Evolutionary conservation across 1,284 basidiomycete genomes (phyloP).

Genomic region (Cryptococcus floricola): DNA sequence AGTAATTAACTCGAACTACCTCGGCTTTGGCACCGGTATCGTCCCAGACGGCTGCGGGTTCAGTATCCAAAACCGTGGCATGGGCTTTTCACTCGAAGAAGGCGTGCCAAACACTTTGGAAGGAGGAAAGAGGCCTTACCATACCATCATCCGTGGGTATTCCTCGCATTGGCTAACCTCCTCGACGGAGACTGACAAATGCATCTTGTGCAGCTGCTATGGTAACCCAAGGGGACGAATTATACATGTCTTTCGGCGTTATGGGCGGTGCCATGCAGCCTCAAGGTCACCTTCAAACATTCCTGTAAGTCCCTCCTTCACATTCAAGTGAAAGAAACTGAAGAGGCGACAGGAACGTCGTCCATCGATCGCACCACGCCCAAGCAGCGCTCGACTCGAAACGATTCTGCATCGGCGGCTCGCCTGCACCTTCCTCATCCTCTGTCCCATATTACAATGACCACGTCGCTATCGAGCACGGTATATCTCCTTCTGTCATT

Average conservation of each 20-base stretch:
- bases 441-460: conserved; percentile 58
- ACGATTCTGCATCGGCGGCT: conserved; percentile 84
- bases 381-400: conserved; percentile 85
- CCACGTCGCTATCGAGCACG: conserved; percentile 82
- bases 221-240: conserved; percentile 70
- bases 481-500: conserved; percentile 61
- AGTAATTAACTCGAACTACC: conserved; percentile 62
- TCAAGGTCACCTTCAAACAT: conserved; percentile 69
- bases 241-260: conserved; percentile 84
- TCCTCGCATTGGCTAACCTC: neutral
- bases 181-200: neutral
- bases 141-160: conserved; percentile 72
- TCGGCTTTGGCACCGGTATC: conserved; percentile 56
- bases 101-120: conserved; percentile 73
- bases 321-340: conserved; percentile 52
- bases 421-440: conserved; percentile 43
- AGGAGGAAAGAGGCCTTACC: conserved; percentile 82
- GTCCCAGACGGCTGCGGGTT: conserved; percentile 87
- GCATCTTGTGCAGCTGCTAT: conserved; percentile 57
- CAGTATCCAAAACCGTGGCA: conserved; percentile 85
- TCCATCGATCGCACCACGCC: conserved; percentile 43
- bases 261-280: conserved; percentile 82
- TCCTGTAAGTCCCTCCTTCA: conserved; percentile 61
- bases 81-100: conserved; percentile 71
- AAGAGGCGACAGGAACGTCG: conserved; percentile 10